Evolutionary conservation across 352 stramenopile species (phyloP), one percentile per base, ranked within the genome.

Genomic region (Elongisporangium anandrum): DNA sequence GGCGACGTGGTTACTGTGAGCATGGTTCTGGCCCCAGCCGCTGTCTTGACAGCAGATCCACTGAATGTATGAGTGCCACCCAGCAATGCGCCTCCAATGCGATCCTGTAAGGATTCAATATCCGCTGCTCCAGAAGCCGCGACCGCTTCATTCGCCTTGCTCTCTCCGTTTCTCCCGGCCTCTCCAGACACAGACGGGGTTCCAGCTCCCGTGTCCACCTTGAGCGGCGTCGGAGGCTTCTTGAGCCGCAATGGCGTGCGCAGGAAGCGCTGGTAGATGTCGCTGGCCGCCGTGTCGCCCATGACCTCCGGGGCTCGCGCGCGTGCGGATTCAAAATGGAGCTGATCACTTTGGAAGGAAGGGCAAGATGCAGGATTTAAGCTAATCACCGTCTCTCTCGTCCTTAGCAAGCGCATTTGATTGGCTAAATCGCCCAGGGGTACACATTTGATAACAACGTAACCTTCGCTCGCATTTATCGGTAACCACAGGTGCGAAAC

Each of bases 211-310:
- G 4, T 12, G 4, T 16, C 10, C 10, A 17, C 34, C 34, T 45
- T 45, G 34, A 4, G 1, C 2, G 60, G 20, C 9, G 51, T 41
- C 13, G 39, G 50, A 13, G 56, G 52, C 7, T 63, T 59, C 55
- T 78, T 79, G 50, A 83, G 69, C 49, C 72, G 72, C 54, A 83
- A 66, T 34, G 73, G 73, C n/a, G 69, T 73, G 56, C 63, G 63
- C 57, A 77, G 52, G 54, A 83, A 83, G 29, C 66, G 73, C 63
- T 70, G 57, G 61, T 83, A 83, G 38, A 83, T 73, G 19, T 56
- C 61, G 50, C 61, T 62, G 63, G 66, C 71, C 12, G 60, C 63
- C 54, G 63, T 53, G 41, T 70, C 62, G 23, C 59, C 54, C 70
- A 79, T 79, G 57, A 15, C 22, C 39, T 24, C 54, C 39, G 23